phyloP scores from a whole-genome alignment of 495 filamentous ascomycete genomes.

The Penicillium tannophilum region DNA sequence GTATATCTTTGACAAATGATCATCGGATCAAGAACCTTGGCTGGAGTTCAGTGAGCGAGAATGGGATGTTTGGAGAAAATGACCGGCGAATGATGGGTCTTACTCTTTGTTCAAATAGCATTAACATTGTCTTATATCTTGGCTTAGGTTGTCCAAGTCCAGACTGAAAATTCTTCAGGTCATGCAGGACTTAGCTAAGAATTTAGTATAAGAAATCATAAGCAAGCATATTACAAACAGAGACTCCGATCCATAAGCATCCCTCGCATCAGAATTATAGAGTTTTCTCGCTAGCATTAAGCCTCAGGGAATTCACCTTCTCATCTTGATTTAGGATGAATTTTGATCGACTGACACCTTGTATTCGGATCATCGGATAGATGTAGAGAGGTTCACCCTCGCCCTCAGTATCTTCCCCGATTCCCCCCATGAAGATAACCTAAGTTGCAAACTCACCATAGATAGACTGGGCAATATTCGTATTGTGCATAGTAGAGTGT shows the following conservation, averaged over 20 bases:
- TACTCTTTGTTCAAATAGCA: too few species aligned
- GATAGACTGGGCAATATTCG: conserved; percentile 29
- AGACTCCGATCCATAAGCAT: background rate
- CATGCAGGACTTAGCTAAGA: conserved; percentile 35
- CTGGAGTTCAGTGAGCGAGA: too few species aligned
- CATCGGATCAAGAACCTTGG: too few species aligned
- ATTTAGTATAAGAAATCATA: conserved; percentile 23
- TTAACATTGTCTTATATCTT: too few species aligned
- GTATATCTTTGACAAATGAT: too few species aligned
- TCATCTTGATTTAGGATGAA: background rate
- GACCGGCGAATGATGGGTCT: too few species aligned
- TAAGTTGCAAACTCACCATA: conserved; percentile 33
- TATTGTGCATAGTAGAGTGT: too few species aligned
- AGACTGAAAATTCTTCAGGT: too few species aligned
- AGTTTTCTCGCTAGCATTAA: background rate
- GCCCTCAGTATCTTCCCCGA: background rate
- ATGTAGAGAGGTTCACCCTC: background rate
- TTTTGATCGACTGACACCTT: background rate
- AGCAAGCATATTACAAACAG: background rate
- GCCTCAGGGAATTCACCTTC: background rate
- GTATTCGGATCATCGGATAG: background rate
- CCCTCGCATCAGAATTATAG: background rate
- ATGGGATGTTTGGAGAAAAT: too few species aligned
- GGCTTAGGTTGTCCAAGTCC: too few species aligned
- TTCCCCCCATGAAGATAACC: background rate